A percentile compares a stretch with the other conserved stretches of the same genome.
Conservation (phyloP, 768 basidiomycete species). For the Suillus subluteus region DNA sequence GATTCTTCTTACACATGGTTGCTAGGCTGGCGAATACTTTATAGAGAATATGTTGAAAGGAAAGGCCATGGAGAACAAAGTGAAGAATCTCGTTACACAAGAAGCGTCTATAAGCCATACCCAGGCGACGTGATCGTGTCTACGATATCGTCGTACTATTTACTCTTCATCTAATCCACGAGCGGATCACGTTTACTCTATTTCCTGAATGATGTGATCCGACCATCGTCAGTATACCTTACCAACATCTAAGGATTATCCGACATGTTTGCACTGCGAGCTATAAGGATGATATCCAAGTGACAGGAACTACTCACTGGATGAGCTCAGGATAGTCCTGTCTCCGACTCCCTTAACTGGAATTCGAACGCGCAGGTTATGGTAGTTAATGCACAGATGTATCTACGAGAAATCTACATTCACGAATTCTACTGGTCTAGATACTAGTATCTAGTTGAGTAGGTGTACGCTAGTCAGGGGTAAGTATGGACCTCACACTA, state of each 20-base stretch:
- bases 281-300: neutral
- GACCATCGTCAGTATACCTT: neutral
- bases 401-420: neutral
- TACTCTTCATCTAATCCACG: neutral
- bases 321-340: neutral
- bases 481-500: neutral
- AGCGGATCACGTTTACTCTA: neutral
- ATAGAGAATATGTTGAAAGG: constrained; percentile 87
- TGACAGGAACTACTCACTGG: neutral
- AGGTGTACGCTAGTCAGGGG: neutral
- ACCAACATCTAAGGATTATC: neutral
- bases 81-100: constrained; percentile 36
- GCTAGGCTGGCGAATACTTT: constrained; percentile 93
- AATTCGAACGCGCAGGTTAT: neutral
- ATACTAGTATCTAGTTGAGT: neutral
- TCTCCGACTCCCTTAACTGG: neutral
- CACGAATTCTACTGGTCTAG: neutral
- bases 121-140: constrained; percentile 5
- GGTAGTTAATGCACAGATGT: neutral
- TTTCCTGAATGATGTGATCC: neutral
- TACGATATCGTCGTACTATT: neutral
- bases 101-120: constrained; percentile 12
- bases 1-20: constrained; percentile 10
- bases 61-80: constrained; percentile 50
- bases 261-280: neutral